Conservation (phyloP, 371 early-diverging fungal species). For the Choanephora cucurbitarum region DNA sequence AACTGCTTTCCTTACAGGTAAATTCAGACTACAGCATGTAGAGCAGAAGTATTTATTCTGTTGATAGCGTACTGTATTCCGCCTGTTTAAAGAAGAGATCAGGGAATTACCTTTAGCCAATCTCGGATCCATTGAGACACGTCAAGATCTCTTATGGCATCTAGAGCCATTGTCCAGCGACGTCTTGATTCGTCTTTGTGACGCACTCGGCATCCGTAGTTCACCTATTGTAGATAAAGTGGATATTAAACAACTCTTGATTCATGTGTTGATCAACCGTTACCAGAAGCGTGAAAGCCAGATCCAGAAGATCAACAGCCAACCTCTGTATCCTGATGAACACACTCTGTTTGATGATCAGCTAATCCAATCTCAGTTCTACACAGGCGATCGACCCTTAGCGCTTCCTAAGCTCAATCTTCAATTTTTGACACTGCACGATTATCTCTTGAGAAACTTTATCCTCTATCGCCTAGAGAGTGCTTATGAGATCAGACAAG, state of each 20-base stretch:
- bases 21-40: too few species aligned
- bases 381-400: slow-evolving; percentile 69
- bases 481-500: slow-evolving; percentile 82
- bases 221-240: slow-evolving; percentile 23
- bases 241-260: slow-evolving; percentile 43
- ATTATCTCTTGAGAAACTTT: slow-evolving; percentile 87
- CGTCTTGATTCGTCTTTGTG: slow-evolving; percentile 57
- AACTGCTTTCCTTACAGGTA: slow-evolving; percentile 71
- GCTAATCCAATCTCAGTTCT: slow-evolving; percentile 59
- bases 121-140: slow-evolving; percentile 63
- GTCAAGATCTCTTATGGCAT: slow-evolving; percentile 56
- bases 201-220: slow-evolving; percentile 60
- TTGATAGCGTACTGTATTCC: slow-evolving; percentile 61
- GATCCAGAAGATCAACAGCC: slow-evolving; percentile 66
- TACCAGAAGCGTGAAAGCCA: slow-evolving; percentile 69
- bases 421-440: slow-evolving; percentile 91
- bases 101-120: slow-evolving; percentile 77
- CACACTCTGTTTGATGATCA: slow-evolving; percentile 56
- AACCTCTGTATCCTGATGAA: slow-evolving; percentile 87
- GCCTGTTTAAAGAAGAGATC: slow-evolving; percentile 63
- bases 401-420: slow-evolving; percentile 89
- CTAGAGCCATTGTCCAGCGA: slow-evolving; percentile 54
- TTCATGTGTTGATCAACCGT: slow-evolving; percentile 58
- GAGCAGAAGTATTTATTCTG: neutral
- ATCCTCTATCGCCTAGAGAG: slow-evolving; percentile 82